These are phyloP conservation scores for Stentor roeselii DNA, from an alignment of 73 alveolate genomes.

Conservation along the genomic window DNA sequence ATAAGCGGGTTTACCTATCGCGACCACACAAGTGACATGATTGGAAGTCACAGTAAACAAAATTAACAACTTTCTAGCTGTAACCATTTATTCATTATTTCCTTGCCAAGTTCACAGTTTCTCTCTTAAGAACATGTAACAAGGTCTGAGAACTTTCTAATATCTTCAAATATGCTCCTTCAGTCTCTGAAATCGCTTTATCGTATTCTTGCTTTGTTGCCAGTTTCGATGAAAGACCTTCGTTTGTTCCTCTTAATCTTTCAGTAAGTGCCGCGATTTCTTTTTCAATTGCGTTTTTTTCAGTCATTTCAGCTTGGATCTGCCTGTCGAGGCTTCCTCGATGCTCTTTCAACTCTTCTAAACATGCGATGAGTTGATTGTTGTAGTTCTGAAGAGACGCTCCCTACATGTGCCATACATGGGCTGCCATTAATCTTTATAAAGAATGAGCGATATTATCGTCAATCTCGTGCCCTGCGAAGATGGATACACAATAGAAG, in stretches of 20 bases:
- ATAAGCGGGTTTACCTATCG: no score
- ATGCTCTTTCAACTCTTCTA: slow-evolving; percentile 34
- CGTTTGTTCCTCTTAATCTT: slow-evolving; percentile 24
- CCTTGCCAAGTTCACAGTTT: no score
- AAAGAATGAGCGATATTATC: neutral
- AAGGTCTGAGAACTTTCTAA: no score
- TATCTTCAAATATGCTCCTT: slow-evolving; percentile 49
- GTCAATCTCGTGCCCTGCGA: neutral
- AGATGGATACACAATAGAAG: slow-evolving; percentile 26
- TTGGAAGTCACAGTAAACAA: no score
- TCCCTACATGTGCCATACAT: no score
- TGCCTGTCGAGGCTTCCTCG: slow-evolving; percentile 39
- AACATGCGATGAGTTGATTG: slow-evolving; percentile 23
- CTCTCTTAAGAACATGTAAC: no score
- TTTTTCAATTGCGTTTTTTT: slow-evolving; percentile 33
- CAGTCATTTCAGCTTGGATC: slow-evolving; percentile 34
- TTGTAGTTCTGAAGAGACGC: slow-evolving; percentile 37
- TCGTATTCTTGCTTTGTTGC: slow-evolving; percentile 49
- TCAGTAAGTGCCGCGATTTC: slow-evolving; percentile 43
- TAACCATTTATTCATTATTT: no score
- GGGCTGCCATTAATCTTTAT: no score
- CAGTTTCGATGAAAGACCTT: slow-evolving; percentile 37
- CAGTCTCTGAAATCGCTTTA: slow-evolving; percentile 53
- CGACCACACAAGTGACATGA: no score
- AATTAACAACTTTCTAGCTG: no score